phyloP scores from a whole-genome alignment of 2,329 filamentous ascomycete genomes.

The Metarhizium robertsii region DNA sequence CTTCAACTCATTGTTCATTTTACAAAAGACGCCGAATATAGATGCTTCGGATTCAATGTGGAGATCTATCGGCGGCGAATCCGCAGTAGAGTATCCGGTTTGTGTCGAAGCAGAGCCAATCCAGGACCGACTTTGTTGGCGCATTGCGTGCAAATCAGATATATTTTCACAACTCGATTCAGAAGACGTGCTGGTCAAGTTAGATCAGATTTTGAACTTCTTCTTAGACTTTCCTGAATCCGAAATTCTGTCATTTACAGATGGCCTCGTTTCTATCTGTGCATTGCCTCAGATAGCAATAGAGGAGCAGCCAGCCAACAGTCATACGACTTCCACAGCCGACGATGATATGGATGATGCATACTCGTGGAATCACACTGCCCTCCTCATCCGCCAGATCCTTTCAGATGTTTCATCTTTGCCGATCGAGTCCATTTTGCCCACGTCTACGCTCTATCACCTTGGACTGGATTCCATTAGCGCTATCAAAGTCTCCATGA shows the following conservation, averaged over 20 bases:
- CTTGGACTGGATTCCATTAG: conserved; percentile 88
- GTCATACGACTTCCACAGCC: not conserved
- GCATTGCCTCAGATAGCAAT: conserved; percentile 35
- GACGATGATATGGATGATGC: not conserved
- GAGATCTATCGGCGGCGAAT: conserved; percentile 51
- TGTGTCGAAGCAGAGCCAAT: conserved; percentile 71
- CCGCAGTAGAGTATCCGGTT: conserved; percentile 70
- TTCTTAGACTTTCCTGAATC: conserved; percentile 41
- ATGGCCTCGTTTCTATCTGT: conserved; percentile 51
- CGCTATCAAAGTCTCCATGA: conserved; percentile 70
- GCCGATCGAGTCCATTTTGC: conserved; percentile 45
- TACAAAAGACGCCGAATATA: conserved; percentile 30
- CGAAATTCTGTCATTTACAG: conserved; percentile 45
- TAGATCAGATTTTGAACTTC: conserved; percentile 50
- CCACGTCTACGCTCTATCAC: conserved; percentile 63
- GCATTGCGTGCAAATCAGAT: conserved; percentile 56
- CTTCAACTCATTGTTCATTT: conserved; percentile 49
- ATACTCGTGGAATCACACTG: conserved; percentile 23
- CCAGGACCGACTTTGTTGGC: conserved; percentile 52
- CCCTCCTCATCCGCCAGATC: conserved; percentile 33
- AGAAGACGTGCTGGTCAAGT: conserved; percentile 39
- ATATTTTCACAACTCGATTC: conserved; percentile 39
- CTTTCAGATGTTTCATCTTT: conserved; percentile 52
- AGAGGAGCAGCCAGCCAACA: not conserved
- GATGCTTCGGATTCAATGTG: conserved; percentile 32